Percentiles rank a stretch among this genome's conserved stretches.
phyloP scores from a whole-genome alignment of 1,284 basidiomycete species.

The Boletus smithii region DNA sequence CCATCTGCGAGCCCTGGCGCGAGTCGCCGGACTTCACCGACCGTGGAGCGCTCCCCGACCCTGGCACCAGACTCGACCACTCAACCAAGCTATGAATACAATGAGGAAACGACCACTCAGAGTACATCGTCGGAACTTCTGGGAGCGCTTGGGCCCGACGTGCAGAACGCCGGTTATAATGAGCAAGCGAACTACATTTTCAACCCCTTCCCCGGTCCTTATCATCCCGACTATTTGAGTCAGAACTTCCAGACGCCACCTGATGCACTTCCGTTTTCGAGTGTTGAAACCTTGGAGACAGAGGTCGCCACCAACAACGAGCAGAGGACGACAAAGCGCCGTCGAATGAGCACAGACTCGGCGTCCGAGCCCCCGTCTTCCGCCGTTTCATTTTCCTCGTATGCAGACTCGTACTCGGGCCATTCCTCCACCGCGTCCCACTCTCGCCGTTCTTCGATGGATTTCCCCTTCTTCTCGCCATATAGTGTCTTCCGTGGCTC shows the following conservation, averaged over 20 bases:
- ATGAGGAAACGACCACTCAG: conserved; percentile 40
- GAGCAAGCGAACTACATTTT: conserved; percentile 33
- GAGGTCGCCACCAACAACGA: conserved; percentile 26
- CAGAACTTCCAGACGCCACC: conserved; percentile 44
- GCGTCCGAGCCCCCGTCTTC: conserved; percentile 61
- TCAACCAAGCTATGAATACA: conserved; percentile 44
- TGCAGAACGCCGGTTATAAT: conserved; percentile 30
- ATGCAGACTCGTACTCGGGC: conserved; percentile 39
- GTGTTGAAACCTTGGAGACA: conserved; percentile 41
- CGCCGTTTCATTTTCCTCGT: conserved; percentile 53
- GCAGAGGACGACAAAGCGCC: conserved; percentile 54
- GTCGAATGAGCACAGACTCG: conserved; percentile 71
- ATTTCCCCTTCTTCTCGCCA: conserved; percentile 54
- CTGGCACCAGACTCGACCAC: conserved; percentile 65
- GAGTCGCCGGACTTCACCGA: conserved; percentile 68
- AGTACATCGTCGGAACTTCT: conserved; percentile 57
- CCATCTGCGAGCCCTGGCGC: conserved; percentile 68
- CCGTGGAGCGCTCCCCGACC: conserved; percentile 56
- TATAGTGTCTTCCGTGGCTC: conserved; percentile 50
- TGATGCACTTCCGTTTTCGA: conserved; percentile 50
- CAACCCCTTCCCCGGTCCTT: conserved; percentile 59
- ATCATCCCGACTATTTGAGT: conserved; percentile 63
- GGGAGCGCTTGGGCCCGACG: conserved; percentile 54
- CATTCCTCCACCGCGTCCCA: conserved; percentile 42
- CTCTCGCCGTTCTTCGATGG: conserved; percentile 53